These are phyloP conservation scores for Cutaneotrichosporon cavernicola DNA, from an alignment of 1,284 basidiomycete species.

Conservation along the genomic window DNA sequence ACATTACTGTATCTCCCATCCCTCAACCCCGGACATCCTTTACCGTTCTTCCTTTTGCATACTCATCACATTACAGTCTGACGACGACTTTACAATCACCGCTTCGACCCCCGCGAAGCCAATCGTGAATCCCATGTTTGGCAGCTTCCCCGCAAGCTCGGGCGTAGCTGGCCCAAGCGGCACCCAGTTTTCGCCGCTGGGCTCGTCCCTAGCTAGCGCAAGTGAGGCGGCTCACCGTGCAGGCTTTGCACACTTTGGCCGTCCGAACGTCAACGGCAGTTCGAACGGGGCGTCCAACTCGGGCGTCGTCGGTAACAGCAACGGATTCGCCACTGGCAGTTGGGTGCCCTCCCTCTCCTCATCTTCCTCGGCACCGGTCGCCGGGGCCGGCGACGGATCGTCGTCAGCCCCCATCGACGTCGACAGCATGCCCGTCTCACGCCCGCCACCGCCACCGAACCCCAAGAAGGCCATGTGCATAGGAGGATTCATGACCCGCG, in stretches of 20 bases:
- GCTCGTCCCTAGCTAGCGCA: background rate
- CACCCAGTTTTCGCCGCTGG: background rate
- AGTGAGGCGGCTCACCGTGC: constrained; percentile 6
- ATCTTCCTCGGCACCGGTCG: background rate
- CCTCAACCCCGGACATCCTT: background rate
- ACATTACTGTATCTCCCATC: background rate
- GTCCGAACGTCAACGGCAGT: background rate
- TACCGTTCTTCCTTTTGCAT: background rate
- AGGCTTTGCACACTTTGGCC: constrained; percentile 1
- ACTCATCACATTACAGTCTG: background rate
- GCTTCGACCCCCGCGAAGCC: constrained; percentile 11
- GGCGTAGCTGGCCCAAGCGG: background rate
- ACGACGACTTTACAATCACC: constrained; percentile 18
- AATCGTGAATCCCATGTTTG: background rate
- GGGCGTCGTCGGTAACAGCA: background rate
- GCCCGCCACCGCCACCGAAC: constrained; percentile 9
- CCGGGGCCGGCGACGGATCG: constrained; percentile 14
- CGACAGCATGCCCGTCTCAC: constrained; percentile 22
- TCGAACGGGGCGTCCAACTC: background rate
- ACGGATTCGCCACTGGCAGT: constrained; percentile 3
- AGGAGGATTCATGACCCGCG: constrained; percentile 75
- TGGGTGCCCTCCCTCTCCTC: background rate
- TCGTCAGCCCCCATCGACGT: constrained; percentile 38
- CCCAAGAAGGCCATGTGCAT: constrained; percentile 66
- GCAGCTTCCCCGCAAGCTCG: background rate